Evolutionary conservation across 2,329 filamentous ascomycete species (phyloP).

Genomic region (Teratosphaeria pseudoeucalypti): DNA sequence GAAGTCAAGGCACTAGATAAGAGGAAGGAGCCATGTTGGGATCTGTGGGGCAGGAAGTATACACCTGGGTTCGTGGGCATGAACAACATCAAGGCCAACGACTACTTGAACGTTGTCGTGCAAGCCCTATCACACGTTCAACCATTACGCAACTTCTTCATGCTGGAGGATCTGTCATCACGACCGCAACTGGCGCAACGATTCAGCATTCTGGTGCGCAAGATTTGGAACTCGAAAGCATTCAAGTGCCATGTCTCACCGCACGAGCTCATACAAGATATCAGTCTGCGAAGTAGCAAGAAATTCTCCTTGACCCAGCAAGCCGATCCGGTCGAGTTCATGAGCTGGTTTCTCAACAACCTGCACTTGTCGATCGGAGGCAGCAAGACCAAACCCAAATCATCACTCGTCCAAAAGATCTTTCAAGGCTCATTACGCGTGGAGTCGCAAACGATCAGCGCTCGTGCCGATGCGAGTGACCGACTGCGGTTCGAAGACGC

Average conservation of each 20-base stretch:
- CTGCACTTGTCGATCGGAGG: slow-evolving; percentile 86
- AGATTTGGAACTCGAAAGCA: slow-evolving; percentile 94
- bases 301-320: slow-evolving; percentile 84
- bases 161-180: slow-evolving; percentile 69
- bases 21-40: slow-evolving; percentile 52
- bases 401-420: slow-evolving; percentile 78
- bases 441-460: slow-evolving; percentile 26
- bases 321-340: slow-evolving; percentile 90
- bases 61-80: slow-evolving; percentile 92
- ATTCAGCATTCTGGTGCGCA: slow-evolving; percentile 81
- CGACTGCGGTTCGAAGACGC: slow-evolving; percentile 88
- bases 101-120: slow-evolving; percentile 92
- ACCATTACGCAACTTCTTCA: slow-evolving; percentile 81
- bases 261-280: slow-evolving; percentile 91
- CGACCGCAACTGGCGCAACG: slow-evolving; percentile 76
- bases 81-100: slow-evolving; percentile 99
- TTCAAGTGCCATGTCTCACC: slow-evolving; percentile 97
- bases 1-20: slow-evolving; percentile 75
- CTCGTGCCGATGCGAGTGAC: slow-evolving; percentile 77
- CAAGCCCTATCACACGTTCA: slow-evolving; percentile 84
- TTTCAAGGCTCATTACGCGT: slow-evolving; percentile 81
- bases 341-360: slow-evolving; percentile 96
- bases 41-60: slow-evolving; percentile 74
- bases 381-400: slow-evolving; percentile 72
- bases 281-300: slow-evolving; percentile 81